Percentiles rank a stretch among this genome's conserved stretches.
Conservation (phyloP, 192 early-diverging fungal genomes). For the Podila horticola region DNA sequence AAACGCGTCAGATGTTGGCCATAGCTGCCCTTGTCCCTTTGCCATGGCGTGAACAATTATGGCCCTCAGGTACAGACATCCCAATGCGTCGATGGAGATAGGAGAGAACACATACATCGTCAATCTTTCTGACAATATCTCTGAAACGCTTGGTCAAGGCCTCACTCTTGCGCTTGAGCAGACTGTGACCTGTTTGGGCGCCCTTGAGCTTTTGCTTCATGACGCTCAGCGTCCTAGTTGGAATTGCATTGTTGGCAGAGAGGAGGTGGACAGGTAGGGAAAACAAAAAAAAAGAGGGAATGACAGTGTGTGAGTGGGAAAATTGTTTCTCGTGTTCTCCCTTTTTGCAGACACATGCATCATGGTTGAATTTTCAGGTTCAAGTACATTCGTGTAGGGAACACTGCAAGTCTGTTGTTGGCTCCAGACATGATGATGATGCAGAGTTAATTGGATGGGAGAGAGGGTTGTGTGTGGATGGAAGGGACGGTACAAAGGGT, state of each 20-base stretch:
- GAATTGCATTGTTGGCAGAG: background rate
- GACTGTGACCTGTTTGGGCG: conserved; percentile 96
- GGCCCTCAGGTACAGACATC: background rate
- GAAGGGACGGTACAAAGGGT: background rate
- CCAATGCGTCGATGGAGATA: too few relatives aligned
- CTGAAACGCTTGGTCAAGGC: conserved; percentile 96
- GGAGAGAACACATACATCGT: conserved; percentile 76
- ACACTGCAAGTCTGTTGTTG: conserved; percentile 82
- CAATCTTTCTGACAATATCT: conserved; percentile 95
- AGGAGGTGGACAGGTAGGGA: background rate
- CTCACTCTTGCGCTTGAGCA: conserved; percentile 98
- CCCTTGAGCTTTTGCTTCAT: conserved; percentile 98
- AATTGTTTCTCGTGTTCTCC: background rate
- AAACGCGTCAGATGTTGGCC: background rate
- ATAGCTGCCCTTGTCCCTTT: background rate
- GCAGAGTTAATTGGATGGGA: conserved; percentile 3
- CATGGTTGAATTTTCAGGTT: background rate
- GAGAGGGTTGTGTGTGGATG: background rate
- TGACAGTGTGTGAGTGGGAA: background rate
- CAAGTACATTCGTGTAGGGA: conserved; percentile 93
- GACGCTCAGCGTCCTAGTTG: conserved; percentile 87
- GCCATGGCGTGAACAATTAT: too few relatives aligned
- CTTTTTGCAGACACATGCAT: conserved; percentile 3
- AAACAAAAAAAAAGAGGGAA: conserved; percentile 2
- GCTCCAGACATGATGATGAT: conserved; percentile 69